Evolutionary conservation across 2,329 filamentous ascomycete genomes (phyloP), one percentile per base, ranked within the genome.

Genomic region (Trichoderma citrinoviride): DNA sequence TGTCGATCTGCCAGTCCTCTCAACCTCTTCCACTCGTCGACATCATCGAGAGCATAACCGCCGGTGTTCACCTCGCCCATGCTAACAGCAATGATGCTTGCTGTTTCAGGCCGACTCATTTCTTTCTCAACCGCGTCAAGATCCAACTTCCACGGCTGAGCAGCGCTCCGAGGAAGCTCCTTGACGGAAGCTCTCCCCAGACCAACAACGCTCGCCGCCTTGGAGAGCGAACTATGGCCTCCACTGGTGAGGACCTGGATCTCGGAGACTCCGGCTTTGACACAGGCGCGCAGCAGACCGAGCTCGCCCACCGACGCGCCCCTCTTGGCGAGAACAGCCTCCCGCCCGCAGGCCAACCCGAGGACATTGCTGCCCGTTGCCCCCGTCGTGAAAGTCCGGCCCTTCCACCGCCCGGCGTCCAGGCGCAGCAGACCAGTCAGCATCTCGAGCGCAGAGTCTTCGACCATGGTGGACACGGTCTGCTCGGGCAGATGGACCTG

Each of bases 1-100:
- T 94, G 87, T 68, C 82, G 79, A 70, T 95, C 88, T 49, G 91
- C 92, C 44, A 97, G 73, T 5, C 80, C 77, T 66, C 93, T 84
- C 43, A 97, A 77, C 63, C 80, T 80, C 62, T 77, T 74, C 80
- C 88, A 88, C 67, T 93, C 87, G 4, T 82, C 80, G 76, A 68
- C 1, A 80, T 85, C 37, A 82, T 90, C 29, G 21, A 78, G 69
- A 4, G 91, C 89, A 74, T 93, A 97, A 5, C 88, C 82, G 0
- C 93, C 93, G 0, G 93, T 96, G 71, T 98, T 97, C 29, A 97
- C 92, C 77, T 98, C 94, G 1, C 91, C 91, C 6, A 89, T 90
- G 47, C 92, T 93, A n/a, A 97, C 78, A 5, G 84, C 87, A 43
- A 97, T 86, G 67, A 97, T 91, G 56, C 84, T 90, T n/a, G 84